These are phyloP conservation scores for Acer campestre DNA, from an alignment of 345 rosid species.

Conservation along the genomic window DNA sequence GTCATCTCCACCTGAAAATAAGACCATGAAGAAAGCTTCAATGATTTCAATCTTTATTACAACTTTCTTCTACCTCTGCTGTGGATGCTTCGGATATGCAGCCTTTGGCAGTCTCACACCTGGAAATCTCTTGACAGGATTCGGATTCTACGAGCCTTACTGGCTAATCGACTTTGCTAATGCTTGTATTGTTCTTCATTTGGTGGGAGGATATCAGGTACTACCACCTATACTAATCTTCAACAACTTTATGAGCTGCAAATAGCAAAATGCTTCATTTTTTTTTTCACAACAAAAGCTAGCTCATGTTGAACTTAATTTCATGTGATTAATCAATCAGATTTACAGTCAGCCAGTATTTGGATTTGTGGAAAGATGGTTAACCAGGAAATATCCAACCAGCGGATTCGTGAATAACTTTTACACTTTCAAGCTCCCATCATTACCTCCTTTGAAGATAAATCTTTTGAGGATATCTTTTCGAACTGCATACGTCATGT, in stretches of 20 bases:
- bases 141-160: constrained; percentile 47
- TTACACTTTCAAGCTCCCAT: constrained; percentile 35
- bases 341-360: constrained; percentile 70
- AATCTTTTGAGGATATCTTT: constrained; percentile 46
- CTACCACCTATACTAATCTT: background rate
- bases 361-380: constrained; percentile 59
- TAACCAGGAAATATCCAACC: constrained; percentile 37
- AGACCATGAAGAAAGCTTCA: constrained; percentile 51
- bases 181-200: constrained; percentile 47
- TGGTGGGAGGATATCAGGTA: constrained; percentile 66
- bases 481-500: constrained; percentile 45
- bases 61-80: constrained; percentile 44
- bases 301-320: background rate
- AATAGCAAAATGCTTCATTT: too few relatives aligned
- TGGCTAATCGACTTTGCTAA: constrained; percentile 55
- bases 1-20: constrained; percentile 50
- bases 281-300: too few relatives aligned
- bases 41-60: constrained; percentile 31
- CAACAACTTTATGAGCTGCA: too few relatives aligned
- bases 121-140: constrained; percentile 45
- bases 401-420: constrained; percentile 42
- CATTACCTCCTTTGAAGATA: constrained; percentile 32
- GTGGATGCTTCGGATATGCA: constrained; percentile 51
- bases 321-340: constrained; percentile 31
- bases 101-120: constrained; percentile 44